Evolutionary conservation across 164 flowering plant genomes (phyloP).

Genomic region (Magnolia officinalis): DNA sequence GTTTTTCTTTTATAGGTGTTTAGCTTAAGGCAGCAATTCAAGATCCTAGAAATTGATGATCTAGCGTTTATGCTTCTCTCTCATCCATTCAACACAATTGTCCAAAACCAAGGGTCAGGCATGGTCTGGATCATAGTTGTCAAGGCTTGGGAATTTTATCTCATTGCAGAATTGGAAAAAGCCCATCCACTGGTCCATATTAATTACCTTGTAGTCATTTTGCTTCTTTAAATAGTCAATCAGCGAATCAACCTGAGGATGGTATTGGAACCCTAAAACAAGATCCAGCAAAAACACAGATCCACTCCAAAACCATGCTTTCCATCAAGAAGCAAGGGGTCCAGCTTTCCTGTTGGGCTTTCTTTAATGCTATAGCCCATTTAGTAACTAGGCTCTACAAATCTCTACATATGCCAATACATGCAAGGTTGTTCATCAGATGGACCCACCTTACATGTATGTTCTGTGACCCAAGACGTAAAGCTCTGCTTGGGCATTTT

Average conservation of each 20-base stretch:
- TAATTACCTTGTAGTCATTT: conserved; percentile 84
- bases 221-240: conserved; percentile 69
- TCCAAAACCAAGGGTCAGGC: conserved; percentile 95
- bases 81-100: conserved; percentile 89
- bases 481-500: too few species aligned
- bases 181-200: conserved; percentile 96
- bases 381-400: too few species aligned
- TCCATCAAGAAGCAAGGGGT: too few species aligned
- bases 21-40: not conserved
- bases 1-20: conserved; percentile 2
- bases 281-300: conserved; percentile 67
- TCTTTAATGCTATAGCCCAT: too few species aligned
- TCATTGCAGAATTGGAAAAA: conserved; percentile 80
- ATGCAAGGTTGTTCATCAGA: too few species aligned
- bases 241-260: conserved; percentile 53
- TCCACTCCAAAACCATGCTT: not conserved
- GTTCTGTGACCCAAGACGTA: too few species aligned
- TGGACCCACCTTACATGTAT: too few species aligned
- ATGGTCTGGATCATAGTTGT: conserved; percentile 60
- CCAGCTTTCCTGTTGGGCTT: too few species aligned
- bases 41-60: not conserved
- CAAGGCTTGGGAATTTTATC: conserved; percentile 81
- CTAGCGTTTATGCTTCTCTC: conserved; percentile 35
- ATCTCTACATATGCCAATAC: too few species aligned
- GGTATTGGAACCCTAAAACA: conserved; percentile 63